Percentiles rank a stretch among this genome's conserved stretches.
Evolutionary conservation across 2,329 filamentous ascomycete genomes (phyloP).

Genomic region (Byssoonygena ceratinophila): DNA sequence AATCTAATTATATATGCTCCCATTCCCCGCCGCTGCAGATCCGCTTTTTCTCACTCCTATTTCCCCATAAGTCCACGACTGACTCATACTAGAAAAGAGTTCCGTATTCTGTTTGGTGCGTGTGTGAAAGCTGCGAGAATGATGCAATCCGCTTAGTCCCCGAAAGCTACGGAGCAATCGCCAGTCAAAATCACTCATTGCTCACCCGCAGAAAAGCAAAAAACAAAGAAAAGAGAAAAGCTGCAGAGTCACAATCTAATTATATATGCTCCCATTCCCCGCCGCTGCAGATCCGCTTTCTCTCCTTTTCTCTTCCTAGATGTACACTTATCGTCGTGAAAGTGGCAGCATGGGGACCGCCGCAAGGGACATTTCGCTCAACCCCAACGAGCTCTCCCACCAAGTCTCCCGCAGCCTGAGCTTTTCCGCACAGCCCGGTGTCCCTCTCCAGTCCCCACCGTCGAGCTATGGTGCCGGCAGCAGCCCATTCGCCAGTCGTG

Average conservation of each 20-base stretch:
- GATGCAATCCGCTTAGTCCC: constrained; percentile 7
- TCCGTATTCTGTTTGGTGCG: constrained; percentile 5
- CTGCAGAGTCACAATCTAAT: constrained; percentile 1
- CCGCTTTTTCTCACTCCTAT: too few species aligned
- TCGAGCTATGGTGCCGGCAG: constrained; percentile 45
- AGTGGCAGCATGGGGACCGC: constrained; percentile 23
- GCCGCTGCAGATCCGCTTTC: too few species aligned
- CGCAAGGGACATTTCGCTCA: constrained; percentile 29
- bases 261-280: too few species aligned
- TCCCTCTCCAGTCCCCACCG: constrained; percentile 63
- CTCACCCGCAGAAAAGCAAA: constrained; percentile 2
- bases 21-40: too few species aligned
- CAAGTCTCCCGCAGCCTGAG: constrained; percentile 50
- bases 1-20: neutral
- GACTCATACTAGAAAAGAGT: neutral
- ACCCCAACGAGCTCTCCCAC: constrained; percentile 28
- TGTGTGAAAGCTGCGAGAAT: constrained; percentile 4
- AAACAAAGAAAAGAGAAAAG: neutral
- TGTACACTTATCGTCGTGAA: constrained; percentile 8
- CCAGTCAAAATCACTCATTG: constrained; percentile 8
- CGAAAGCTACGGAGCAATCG: constrained; percentile 1
- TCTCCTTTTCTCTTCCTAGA: constrained; percentile 2
- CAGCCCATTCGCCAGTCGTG: constrained; percentile 33
- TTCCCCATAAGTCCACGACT: too few species aligned
- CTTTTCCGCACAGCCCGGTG: constrained; percentile 63